These are phyloP conservation scores for Lycium barbarum DNA, from an alignment of 257 asterid genomes.

Conservation along the genomic window DNA sequence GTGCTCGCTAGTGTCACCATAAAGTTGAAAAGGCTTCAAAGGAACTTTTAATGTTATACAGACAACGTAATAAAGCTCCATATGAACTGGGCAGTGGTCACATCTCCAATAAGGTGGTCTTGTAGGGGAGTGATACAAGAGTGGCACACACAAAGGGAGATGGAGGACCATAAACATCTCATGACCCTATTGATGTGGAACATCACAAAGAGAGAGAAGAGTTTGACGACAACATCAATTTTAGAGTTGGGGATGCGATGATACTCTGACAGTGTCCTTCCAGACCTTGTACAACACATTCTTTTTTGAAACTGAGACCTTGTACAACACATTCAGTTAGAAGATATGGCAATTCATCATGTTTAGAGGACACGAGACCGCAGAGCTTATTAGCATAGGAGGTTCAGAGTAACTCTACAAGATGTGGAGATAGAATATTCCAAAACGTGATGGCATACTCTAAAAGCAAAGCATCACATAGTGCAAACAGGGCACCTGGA, in stretches of 20 bases:
- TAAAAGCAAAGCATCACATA: neutral
- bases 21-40: neutral
- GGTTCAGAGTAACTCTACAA: neutral
- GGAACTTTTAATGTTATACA: neutral
- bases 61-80: neutral
- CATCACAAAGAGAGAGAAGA: conserved; percentile 13
- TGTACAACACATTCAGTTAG: neutral
- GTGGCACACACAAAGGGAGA: neutral
- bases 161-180: neutral
- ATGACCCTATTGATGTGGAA: neutral
- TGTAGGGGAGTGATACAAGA: conserved; percentile 2
- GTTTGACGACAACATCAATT: neutral
- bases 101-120: conserved; percentile 11
- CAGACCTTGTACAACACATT: neutral
- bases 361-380: conserved; percentile 8
- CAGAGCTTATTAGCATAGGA: neutral
- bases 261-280: neutral
- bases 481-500: conserved; percentile 1
- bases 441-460: conserved; percentile 17
- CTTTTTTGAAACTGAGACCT: neutral
- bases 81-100: neutral
- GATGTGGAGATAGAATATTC: neutral
- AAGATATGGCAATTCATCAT: conserved; percentile 14
- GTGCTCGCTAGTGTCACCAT: neutral
- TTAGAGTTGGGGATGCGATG: neutral